Base-by-base conservation (phyloP, 1,139 yeast genomes). In the Suhomyces chickasaworum region DNA sequence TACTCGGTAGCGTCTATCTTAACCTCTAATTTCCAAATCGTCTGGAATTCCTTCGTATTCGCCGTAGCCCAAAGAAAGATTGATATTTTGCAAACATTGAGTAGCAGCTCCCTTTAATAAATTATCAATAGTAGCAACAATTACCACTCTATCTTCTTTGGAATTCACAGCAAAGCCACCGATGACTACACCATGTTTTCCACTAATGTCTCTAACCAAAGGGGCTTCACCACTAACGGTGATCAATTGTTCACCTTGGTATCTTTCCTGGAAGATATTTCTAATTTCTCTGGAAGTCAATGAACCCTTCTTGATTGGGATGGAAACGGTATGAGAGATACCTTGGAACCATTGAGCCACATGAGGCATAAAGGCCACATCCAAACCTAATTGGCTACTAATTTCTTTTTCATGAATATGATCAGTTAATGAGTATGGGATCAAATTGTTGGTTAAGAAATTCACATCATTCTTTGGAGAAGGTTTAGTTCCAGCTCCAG, bases 321-420 rank as follows among this genome's bases (percentile, higher is more conserved):
- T 88, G 44, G 89, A 84, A 51, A 93, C 86, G 21, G 99, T 93
- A 63, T 87, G 89, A 1, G 96, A 78, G 57, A 93, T 93, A 57
- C 99, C 99, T 71, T 93, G 98, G 82, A 95, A 93, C 99, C 99
- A 93, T 67, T 88, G 96, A 2, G 97, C 99, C 49, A 93, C 99
- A 62, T 93, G 99, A 20, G 99, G 99, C 57, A 88, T 83, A 67
- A 93, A 93, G 3, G 96, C 93, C 45, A 93, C 91, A 33, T 82
- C 81, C 41, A 74, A 69, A 5, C 95, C 95, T 51, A 93, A 76
- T 59, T 86, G 95, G 27, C 77, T 65, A 38, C 96, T 86, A 54
- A 95, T 86, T 71, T 93, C 99, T 51, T 84, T 82, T 75, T 93
- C 99, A 63, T 93, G 99, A 51, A 93, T 84, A 68, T 93, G 99